Evolutionary conservation across 345 rosid genomes (phyloP), one percentile per base, ranked within the genome.

Genomic region (Salix koriyanagi): DNA sequence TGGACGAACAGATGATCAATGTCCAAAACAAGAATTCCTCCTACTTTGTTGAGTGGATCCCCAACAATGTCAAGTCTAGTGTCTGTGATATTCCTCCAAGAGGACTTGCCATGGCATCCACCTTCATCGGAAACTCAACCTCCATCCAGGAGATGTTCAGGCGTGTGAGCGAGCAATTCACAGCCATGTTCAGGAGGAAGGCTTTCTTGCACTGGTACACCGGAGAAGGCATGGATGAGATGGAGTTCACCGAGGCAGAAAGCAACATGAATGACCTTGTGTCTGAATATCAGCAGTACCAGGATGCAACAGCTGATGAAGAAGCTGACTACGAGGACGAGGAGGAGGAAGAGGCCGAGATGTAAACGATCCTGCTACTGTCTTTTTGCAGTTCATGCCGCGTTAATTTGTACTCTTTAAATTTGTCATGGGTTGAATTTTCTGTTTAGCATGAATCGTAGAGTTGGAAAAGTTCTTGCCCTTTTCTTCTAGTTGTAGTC

Each of bases 211-310:
- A 77, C 18, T 77, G 79, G 79, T 70, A 77, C 52, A 77, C 75
- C 3, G 79, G 79, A 1, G 79, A 77, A 46, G 79, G 79, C 28
- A 77, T 77, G 79, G 79, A 77, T 11, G 79, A 77, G 2, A 77
- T 77, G 79, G 79, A 77, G 75, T 77, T 77, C 64, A 77, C 79
- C 0, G 79, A 77, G 50, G 79, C 75, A 7, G 79, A 77, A 16
- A 77, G 79, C 46, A 77, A 77, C 64, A 77, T 77, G 79, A 77
- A 77, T n/a, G 79, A 77, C 36, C 79, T 77, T 21, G 79, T 77
- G 25, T 77, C 79, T 1, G 79, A 77, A 46, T 77, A 77, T 62
- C 79, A 77, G 64, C 79, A 77, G 42, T 77, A 77, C 79, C 79
- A 77, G 70, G 79, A 77, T 32, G 79, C 79, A 21, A 77, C 79